Evolutionary conservation across 164 flowering plant species (phyloP), one percentile per base, ranked within the genome.

Genomic region (Vitis amurensis): DNA sequence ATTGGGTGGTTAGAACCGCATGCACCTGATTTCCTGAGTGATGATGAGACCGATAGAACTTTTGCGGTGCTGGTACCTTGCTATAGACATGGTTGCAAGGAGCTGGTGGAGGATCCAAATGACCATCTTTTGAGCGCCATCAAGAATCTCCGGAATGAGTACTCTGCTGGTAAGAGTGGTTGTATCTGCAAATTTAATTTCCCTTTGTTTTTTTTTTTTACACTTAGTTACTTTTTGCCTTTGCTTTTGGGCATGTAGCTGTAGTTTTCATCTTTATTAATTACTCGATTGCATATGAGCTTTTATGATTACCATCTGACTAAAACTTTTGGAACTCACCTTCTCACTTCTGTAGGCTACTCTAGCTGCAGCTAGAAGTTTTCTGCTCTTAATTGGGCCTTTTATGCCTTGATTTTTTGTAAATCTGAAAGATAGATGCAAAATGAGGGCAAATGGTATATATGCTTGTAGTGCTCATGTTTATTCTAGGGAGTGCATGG

Each of bases 1-100:
- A 70, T 83, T 61, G 86, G 88, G 70, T 85, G 88, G 88, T 61
- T 71, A 57, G 89, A 86, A 68, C 89, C 87, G 12, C 87, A 83
- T 55, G 89, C 82, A 12, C 79, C 84, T 50, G 81, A 73, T 58
- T 83, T 85, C 57, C 75, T 27, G 68, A 73, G 74, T 50, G 85
- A 82, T 58, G 80, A 83, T 69, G 86, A 80, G 23, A 50, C 57
- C 5, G 83, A 82, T 53, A 70, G 67, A 63, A 78, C 81, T 55
- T 78, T 83, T 68, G 88, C 85, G 0, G 88, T 83, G 31, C 73
- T 83, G 53, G 85, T 85, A 61, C 88, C 85, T 49, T 83, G 85
- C 65, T 83, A 77, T 59, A 70, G 80, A 30, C 77, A 77, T 67
- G 81, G 64, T 19, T 69, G 76, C 69, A 79, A 79, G 73, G 79